Percentiles rank a stretch among this genome's conserved stretches.
Evolutionary conservation across 768 basidiomycete species (phyloP).

Genomic region (Lentinula sp.): DNA sequence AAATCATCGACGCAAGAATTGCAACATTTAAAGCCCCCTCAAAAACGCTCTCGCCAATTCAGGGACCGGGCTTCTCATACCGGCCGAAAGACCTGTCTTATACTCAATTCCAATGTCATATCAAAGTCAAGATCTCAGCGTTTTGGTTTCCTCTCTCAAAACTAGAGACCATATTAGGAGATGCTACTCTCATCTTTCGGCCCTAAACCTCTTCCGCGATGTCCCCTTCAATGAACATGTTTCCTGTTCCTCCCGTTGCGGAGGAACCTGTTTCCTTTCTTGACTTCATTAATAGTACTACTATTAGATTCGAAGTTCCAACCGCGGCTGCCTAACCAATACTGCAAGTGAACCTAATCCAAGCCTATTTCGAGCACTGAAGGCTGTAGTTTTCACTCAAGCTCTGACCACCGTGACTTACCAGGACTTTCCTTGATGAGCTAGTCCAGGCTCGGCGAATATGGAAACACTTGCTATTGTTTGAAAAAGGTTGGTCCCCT

Average conservation of each 20-base stretch:
- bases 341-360: too few relatives aligned
- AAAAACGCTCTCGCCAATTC: neutral
- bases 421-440: too few relatives aligned
- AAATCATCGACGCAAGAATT: constrained; percentile 70
- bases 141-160: neutral
- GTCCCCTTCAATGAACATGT: neutral
- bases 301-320: too few relatives aligned
- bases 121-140: neutral
- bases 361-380: too few relatives aligned
- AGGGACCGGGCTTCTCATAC: neutral
- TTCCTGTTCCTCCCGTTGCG: neutral
- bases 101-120: neutral
- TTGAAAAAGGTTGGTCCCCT: too few relatives aligned
- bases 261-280: neutral
- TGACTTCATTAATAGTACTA: too few relatives aligned
- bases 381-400: too few relatives aligned
- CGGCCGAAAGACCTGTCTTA: neutral
- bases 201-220: neutral
- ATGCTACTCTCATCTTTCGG: neutral
- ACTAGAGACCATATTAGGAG: neutral
- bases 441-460: too few relatives aligned
- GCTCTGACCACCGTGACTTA: too few relatives aligned
- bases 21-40: constrained; percentile 40
- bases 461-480: too few relatives aligned
- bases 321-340: too few relatives aligned